phyloP scores from a whole-genome alignment of 495 filamentous ascomycete genomes.

The Hyaloscypha variabilis region DNA sequence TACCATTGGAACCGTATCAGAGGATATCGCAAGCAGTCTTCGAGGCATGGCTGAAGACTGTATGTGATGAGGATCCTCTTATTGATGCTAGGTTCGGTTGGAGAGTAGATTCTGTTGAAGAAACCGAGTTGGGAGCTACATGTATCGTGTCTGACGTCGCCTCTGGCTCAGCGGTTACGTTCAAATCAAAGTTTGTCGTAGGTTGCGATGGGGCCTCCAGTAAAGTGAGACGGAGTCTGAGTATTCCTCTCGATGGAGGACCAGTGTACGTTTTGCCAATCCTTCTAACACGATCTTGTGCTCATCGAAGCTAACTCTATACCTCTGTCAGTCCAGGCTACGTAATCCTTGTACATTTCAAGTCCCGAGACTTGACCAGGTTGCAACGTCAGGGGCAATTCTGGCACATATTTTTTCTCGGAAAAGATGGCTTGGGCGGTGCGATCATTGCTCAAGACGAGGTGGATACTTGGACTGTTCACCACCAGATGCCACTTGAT shows the following conservation, averaged over 20 bases:
- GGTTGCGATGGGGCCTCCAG: slow-evolving; percentile 37
- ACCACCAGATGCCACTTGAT: slow-evolving; percentile 18
- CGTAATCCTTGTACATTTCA: slow-evolving; percentile 39
- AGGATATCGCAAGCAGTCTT: slow-evolving; percentile 13
- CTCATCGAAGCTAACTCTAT: too few relatives aligned
- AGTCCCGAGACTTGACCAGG: slow-evolving; percentile 32
- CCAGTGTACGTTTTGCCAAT: slow-evolving; percentile 5
- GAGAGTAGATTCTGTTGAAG: slow-evolving; percentile 26
- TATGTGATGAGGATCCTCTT: slow-evolving; percentile 7
- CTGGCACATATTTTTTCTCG: slow-evolving; percentile 36
- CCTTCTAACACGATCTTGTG: too few relatives aligned
- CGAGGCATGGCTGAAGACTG: slow-evolving; percentile 12
- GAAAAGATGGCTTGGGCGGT: slow-evolving; percentile 17
- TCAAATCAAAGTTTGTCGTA: slow-evolving; percentile 27
- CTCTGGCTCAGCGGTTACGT: slow-evolving; percentile 8
- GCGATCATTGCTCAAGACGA: slow-evolving; percentile 38
- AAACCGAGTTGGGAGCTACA: slow-evolving; percentile 17
- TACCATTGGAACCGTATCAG: slow-evolving; percentile 10
- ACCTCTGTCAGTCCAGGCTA: too few relatives aligned
- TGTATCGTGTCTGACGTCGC: background rate
- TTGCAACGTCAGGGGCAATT: slow-evolving; percentile 30
- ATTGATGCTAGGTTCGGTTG: slow-evolving; percentile 20
- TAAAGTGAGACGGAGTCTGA: slow-evolving; percentile 20
- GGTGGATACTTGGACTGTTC: slow-evolving; percentile 37
- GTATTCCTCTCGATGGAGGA: slow-evolving; percentile 1